phyloP scores from a whole-genome alignment of 371 early-diverging fungal species.

The Mucor saturninus region DNA sequence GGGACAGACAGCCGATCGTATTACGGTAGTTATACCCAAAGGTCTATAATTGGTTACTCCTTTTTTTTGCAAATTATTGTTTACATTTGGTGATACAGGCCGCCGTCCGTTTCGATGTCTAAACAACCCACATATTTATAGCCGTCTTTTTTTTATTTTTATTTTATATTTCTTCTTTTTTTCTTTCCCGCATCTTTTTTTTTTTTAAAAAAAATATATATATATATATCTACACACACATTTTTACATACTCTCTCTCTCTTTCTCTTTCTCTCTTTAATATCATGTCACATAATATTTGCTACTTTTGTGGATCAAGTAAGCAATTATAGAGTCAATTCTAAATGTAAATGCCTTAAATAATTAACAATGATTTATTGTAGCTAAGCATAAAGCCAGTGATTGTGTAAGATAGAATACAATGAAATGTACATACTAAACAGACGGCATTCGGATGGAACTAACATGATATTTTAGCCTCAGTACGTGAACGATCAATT shows the following conservation, averaged over 20 bases:
- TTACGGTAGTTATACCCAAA: conserved; percentile 67
- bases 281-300: neutral
- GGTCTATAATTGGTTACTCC: conserved; percentile 36
- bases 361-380: neutral
- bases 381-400: conserved; percentile 25
- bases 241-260: neutral
- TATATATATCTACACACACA: no score
- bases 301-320: conserved; percentile 29
- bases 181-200: neutral
- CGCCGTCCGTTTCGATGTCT: neutral
- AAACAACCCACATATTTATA: neutral
- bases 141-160: neutral
- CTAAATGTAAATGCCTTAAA: neutral
- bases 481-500: neutral
- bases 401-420: conserved; percentile 23
- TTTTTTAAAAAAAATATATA: neutral
- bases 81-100: conserved; percentile 3
- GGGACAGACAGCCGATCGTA: conserved; percentile 55
- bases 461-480: neutral
- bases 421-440: neutral
- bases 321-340: neutral
- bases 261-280: neutral
- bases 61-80: neutral
- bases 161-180: neutral
- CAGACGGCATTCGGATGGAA: neutral